These are phyloP conservation scores for Biscutella laevigata DNA, from an alignment of 441 rosid species.

Conservation along the genomic window DNA sequence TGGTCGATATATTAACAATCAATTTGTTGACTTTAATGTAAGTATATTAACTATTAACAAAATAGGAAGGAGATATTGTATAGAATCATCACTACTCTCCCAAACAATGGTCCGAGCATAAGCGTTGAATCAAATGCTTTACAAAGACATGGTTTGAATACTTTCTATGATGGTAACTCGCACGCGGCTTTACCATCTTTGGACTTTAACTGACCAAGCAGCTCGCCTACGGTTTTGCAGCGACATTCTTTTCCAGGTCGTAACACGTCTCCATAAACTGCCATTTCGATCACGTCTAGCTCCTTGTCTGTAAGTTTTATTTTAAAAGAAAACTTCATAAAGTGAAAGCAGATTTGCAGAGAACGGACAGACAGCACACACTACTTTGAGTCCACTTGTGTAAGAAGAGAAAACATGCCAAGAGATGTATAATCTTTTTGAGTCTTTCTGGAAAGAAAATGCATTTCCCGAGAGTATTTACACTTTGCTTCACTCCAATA, in stretches of 20 bases:
- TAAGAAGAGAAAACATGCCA: neutral
- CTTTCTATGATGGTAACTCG: slow-evolving; percentile 39
- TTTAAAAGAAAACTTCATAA: neutral
- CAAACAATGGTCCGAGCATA: slow-evolving; percentile 10
- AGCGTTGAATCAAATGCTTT: slow-evolving; percentile 13
- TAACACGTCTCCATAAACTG: slow-evolving; percentile 76
- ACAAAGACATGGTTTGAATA: slow-evolving; percentile 18
- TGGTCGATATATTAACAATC: slow-evolving; percentile 7
- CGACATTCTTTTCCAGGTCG: slow-evolving; percentile 79
- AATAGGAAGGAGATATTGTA: too few species aligned
- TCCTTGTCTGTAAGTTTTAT: slow-evolving; percentile 53
- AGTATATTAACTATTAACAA: too few species aligned
- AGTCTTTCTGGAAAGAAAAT: slow-evolving; percentile 10
- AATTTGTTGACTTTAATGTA: slow-evolving; percentile 8
- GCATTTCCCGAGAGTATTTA: slow-evolving; percentile 14
- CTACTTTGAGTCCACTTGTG: neutral
- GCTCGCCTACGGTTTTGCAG: slow-evolving; percentile 71
- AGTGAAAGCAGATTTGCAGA: neutral
- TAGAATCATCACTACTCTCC: neutral
- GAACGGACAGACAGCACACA: neutral
- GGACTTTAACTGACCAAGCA: slow-evolving; percentile 62
- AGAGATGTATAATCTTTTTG: neutral
- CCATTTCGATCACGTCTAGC: slow-evolving; percentile 85
- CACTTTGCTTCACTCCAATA: slow-evolving; percentile 13
- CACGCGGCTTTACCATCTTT: slow-evolving; percentile 59